Evolutionary conservation across 805 yeast species (phyloP).

Genomic region (Tetrapisispora iriomotensis): DNA sequence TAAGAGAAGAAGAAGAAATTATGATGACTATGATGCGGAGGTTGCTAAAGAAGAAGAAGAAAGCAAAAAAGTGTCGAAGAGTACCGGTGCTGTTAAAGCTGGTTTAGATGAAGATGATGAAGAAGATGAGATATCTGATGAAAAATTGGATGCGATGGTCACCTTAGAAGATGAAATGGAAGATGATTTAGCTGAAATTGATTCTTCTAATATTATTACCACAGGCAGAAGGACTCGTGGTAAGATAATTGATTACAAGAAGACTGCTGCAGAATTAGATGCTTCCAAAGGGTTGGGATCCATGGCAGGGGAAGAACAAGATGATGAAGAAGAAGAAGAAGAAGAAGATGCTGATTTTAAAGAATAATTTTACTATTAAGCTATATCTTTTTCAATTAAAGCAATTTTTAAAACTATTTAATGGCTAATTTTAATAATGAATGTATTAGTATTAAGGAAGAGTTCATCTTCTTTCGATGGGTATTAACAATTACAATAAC

Average conservation of each 20-base stretch:
- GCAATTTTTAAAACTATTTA: no score
- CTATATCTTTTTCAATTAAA: no score
- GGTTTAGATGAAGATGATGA: conserved; percentile 32
- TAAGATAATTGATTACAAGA: conserved; percentile 71
- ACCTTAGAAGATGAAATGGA: conserved; percentile 60
- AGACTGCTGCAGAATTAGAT: conserved; percentile 65
- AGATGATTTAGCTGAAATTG: conserved; percentile 73
- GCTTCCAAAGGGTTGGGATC: conserved; percentile 20
- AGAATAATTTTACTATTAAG: no score
- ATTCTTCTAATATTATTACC: conserved; percentile 72
- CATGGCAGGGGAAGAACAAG: conserved; percentile 33
- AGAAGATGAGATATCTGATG: conserved; percentile 44
- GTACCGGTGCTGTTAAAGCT: conserved; percentile 8
- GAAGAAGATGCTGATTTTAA: conserved; percentile 20
- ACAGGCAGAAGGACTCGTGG: conserved; percentile 87
- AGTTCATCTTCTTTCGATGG: no score
- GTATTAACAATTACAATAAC: no score
- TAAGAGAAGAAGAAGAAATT: conserved; percentile 37
- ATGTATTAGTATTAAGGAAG: no score
- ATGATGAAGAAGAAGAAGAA: conserved; percentile 13
- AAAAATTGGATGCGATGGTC: conserved; percentile 36
- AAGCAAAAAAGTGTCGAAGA: conserved; percentile 25
- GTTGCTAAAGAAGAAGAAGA: conserved; percentile 45
- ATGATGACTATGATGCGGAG: conserved; percentile 53
- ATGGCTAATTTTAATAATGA: no score